Base-by-base conservation (phyloP, 1,284 basidiomycete genomes). In the Paramarasmius palmivorus region DNA sequence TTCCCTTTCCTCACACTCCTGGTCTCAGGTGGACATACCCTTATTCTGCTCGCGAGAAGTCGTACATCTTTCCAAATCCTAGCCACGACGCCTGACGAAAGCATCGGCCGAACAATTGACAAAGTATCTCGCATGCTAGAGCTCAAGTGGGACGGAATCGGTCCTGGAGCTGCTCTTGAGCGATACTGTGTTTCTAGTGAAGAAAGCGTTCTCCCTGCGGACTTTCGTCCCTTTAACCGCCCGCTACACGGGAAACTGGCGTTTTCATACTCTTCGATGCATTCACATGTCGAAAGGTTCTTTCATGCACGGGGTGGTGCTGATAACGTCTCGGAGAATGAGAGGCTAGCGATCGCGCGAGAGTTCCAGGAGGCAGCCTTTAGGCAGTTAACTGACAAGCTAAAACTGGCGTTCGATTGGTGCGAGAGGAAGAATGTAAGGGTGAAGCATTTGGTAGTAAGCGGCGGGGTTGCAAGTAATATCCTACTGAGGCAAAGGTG, bases 381-480 rank as follows among this genome's bases (percentile, higher is more conserved):
- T 3, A 72, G 65, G 8, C 93, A 96, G 57, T 72, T 97, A 0
- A 85, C 84, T 59, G 79, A 84, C 46, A 97, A 95, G 68, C 69
- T 95, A 3, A 55, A 68, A 3, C 73, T 90, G 17, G 87, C 78
- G 1, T 64, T 95, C 47, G 61, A 72, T n/a, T 72, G 72, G 69
- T 82, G 82, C 57, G 56, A 59, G 46, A 54, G 61, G 4, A 62
- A 73, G 19, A 73, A 72, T 12, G 62, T 84, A 36, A 56, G 65
- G 12, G 68, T 90, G 38, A 61, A 66, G 17, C 73, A 83, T 57
- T 61, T 98, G 12, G 90, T 96, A 0, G 85, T 92, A 9, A 92
- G 90, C 55, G 95, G 95, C 1, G 95, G 95, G 1, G 95, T 98
- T 0, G 95, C 93, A 14, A 92, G 91, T 59, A 98, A 98, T 61